Conservation (phyloP, 2,329 filamentous ascomycete species). For the Stemphylium beticola region DNA sequence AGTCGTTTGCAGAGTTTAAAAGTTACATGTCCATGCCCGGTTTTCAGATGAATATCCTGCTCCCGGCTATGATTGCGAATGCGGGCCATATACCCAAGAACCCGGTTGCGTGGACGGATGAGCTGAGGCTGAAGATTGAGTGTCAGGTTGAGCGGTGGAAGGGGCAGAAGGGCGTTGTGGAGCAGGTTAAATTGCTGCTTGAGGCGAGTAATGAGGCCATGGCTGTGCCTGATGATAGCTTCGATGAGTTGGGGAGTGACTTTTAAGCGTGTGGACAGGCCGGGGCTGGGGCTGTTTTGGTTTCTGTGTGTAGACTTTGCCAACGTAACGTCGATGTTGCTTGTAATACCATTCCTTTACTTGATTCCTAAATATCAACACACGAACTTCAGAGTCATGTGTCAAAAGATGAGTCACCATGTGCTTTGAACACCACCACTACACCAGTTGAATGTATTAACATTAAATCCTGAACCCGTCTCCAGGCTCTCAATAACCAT, state of each 20-base stretch:
- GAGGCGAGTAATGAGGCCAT: slow-evolving; percentile 27
- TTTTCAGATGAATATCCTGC: slow-evolving; percentile 1
- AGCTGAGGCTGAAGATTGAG: slow-evolving; percentile 17
- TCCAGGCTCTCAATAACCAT: neutral
- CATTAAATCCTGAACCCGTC: neutral
- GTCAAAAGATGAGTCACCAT: neutral
- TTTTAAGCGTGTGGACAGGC: neutral
- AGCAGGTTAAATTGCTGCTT: slow-evolving; percentile 27
- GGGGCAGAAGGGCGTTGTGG: slow-evolving; percentile 21
- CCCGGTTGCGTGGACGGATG: slow-evolving; percentile 35
- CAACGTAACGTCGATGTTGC: neutral
- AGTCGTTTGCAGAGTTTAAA: slow-evolving; percentile 20
- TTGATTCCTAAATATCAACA: neutral
- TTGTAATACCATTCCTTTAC: neutral
- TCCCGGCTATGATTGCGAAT: slow-evolving; percentile 1
- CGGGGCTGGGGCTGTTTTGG: neutral
- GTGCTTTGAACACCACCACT: neutral
- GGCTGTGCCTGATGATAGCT: slow-evolving; percentile 33
- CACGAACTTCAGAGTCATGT: neutral
- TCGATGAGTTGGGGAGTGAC: slow-evolving; percentile 29
- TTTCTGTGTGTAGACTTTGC: neutral
- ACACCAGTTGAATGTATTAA: slow-evolving; percentile 4
- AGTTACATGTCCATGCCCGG: slow-evolving; percentile 18
- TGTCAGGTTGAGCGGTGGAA: slow-evolving; percentile 31
- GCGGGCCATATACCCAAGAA: slow-evolving; percentile 16